Percentiles rank a stretch among this genome's conserved stretches.
Conservation (phyloP, 2,329 filamentous ascomycete genomes). For the Cercospora sp. region DNA sequence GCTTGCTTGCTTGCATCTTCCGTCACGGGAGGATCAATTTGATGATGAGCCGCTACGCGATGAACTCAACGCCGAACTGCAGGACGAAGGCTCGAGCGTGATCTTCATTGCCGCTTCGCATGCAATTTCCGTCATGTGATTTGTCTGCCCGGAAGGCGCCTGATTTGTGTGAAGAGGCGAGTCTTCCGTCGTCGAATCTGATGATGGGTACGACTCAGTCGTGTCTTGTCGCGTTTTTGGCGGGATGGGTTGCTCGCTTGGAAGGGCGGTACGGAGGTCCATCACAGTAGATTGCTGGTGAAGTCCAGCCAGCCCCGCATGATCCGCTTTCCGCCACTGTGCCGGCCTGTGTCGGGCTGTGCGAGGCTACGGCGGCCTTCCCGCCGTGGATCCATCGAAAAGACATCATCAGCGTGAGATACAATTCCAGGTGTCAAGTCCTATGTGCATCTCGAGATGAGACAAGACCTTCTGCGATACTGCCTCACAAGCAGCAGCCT, state of each 20-base stretch:
- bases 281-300: background rate
- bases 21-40: constrained; percentile 2
- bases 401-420: too few relatives aligned
- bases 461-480: too few relatives aligned
- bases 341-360: background rate
- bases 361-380: background rate
- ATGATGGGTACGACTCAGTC: background rate
- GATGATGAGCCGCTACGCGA: constrained; percentile 15
- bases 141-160: background rate
- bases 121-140: constrained; percentile 15
- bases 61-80: constrained; percentile 18
- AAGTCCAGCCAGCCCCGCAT: background rate
- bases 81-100: constrained; percentile 10
- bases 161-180: background rate
- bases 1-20: background rate
- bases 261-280: background rate
- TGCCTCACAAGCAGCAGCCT: too few relatives aligned
- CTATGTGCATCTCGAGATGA: too few relatives aligned
- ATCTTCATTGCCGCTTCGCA: constrained; percentile 14
- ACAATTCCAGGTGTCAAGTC: too few relatives aligned
- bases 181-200: background rate
- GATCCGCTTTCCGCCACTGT: background rate
- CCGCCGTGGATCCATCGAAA: too few relatives aligned
- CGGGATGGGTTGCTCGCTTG: background rate
- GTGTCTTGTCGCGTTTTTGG: background rate